Evolutionary conservation across 2,329 filamentous ascomycete species (phyloP).

Genomic region (Scytalidium sp.): DNA sequence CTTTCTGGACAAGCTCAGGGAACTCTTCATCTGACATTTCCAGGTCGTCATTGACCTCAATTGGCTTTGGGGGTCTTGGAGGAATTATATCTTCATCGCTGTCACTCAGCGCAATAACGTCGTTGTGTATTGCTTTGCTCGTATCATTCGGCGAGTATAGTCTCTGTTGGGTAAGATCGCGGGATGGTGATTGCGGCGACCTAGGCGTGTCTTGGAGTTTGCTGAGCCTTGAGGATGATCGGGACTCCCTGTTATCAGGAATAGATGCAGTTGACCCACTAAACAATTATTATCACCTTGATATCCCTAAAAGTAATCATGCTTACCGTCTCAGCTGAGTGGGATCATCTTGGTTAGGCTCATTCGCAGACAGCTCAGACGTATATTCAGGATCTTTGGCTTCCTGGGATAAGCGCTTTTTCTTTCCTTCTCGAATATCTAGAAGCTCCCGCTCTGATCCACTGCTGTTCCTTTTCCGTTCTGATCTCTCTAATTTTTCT

Average conservation of each 20-base stretch:
- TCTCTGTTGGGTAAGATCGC: constrained; percentile 5
- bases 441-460: constrained; percentile 19
- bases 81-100: constrained; percentile 13
- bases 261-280: background rate
- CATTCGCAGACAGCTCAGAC: constrained; percentile 9
- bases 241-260: background rate
- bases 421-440: constrained; percentile 20
- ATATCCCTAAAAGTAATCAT: background rate
- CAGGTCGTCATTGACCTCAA: constrained; percentile 11
- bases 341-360: constrained; percentile 7
- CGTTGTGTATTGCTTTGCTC: background rate
- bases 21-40: constrained; percentile 25
- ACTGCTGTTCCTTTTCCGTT: constrained; percentile 23
- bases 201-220: background rate
- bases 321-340: constrained; percentile 8
- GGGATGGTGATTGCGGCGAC: background rate
- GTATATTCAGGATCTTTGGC: constrained; percentile 8
- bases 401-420: constrained; percentile 18
- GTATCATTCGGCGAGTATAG: constrained; percentile 1
- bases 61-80: background rate
- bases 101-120: constrained; percentile 5
- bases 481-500: constrained; percentile 21
- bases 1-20: constrained; percentile 25
- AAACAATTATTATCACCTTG: background rate
- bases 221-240: background rate